phyloP scores from a whole-genome alignment of 75 land plant genomes.

The Pinus tabuliformis region DNA sequence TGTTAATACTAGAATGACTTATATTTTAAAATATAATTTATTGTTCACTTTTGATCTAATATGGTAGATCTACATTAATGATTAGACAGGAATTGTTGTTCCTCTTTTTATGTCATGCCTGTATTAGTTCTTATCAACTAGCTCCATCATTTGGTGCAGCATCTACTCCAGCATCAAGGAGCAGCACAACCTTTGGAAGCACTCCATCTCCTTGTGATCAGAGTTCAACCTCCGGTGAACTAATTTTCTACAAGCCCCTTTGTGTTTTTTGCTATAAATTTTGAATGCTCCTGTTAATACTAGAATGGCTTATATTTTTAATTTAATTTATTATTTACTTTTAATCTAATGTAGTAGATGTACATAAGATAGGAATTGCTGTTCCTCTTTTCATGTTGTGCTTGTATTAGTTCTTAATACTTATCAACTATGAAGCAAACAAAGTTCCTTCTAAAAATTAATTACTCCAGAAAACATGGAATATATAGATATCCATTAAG shows the following conservation, averaged over 20 bases:
- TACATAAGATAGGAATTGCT: background rate
- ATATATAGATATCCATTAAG: too few species aligned
- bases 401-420: too few species aligned
- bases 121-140: slow-evolving; percentile 7
- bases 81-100: background rate
- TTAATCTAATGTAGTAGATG: background rate
- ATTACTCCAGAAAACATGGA: too few species aligned
- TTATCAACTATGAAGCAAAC: too few species aligned
- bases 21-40: background rate
- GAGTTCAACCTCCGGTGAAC: slow-evolving; percentile 20
- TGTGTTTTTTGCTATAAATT: too few species aligned
- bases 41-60: too few species aligned
- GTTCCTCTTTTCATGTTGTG: background rate
- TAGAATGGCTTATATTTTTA: background rate
- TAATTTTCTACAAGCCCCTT: too few species aligned
- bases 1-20: background rate
- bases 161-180: slow-evolving; percentile 27
- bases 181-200: slow-evolving; percentile 37
- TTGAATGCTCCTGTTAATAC: background rate
- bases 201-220: slow-evolving; percentile 56
- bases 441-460: too few species aligned
- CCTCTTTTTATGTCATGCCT: background rate
- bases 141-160: slow-evolving; percentile 34
- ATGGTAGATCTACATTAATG: background rate
- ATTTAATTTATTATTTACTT: background rate